These are phyloP conservation scores for Solanum chilense DNA, from an alignment of 257 asterid genomes.

Conservation along the genomic window DNA sequence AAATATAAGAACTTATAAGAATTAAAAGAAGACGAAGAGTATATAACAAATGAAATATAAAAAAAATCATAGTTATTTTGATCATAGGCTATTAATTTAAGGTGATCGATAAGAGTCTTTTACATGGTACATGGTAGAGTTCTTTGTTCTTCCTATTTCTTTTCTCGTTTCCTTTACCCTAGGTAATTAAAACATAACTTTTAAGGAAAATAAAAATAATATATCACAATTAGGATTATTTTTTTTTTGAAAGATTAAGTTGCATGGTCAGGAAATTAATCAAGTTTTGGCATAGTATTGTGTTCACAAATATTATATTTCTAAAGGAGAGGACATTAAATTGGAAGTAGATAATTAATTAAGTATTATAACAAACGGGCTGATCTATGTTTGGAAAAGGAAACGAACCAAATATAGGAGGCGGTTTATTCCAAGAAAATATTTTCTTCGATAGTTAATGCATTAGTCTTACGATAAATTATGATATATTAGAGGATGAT, in stretches of 20 bases:
- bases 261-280: neutral
- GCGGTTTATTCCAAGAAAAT: no score
- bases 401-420: neutral
- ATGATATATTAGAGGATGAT: neutral
- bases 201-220: neutral
- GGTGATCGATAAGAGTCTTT: neutral
- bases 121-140: neutral
- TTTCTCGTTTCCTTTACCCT: neutral
- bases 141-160: neutral
- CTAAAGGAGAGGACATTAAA: neutral
- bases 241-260: neutral
- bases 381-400: neutral
- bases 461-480: neutral
- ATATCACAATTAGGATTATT: neutral
- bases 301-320: neutral
- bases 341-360: neutral
- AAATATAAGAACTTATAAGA: neutral
- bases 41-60: neutral
- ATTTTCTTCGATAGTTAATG: no score
- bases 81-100: neutral
- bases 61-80: neutral
- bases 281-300: neutral
- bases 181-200: neutral
- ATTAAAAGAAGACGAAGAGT: neutral
- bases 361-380: neutral